Evolutionary conservation across 768 basidiomycete genomes (phyloP).

Genomic region (Stropharia rugosoannulata): DNA sequence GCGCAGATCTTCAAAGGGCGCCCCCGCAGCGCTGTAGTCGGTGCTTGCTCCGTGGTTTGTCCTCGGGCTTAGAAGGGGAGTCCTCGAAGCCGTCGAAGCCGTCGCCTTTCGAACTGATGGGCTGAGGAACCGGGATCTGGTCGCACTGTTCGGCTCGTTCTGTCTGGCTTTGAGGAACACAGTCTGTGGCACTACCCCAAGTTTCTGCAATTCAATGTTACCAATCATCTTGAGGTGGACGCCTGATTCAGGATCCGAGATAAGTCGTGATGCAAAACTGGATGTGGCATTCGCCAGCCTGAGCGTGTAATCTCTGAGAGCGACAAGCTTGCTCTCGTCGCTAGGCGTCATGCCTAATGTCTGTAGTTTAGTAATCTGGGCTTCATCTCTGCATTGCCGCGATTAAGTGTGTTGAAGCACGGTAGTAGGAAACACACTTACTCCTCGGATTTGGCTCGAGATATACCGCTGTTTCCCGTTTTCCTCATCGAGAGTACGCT

Average conservation of each 20-base stretch:
- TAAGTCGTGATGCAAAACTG: constrained; percentile 69
- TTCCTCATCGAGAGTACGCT: constrained; percentile 68
- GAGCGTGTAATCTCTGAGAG: constrained; percentile 85
- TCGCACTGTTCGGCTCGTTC: constrained; percentile 38
- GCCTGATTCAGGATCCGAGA: constrained; percentile 60
- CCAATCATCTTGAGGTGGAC: constrained; percentile 61
- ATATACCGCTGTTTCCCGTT: constrained; percentile 36
- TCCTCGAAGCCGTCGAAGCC: constrained; percentile 28
- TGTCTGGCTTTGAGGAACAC: constrained; percentile 75
- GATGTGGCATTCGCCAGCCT: constrained; percentile 80
- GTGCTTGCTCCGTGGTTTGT: constrained; percentile 46
- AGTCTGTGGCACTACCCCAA: constrained; percentile 88
- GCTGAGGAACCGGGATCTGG: constrained; percentile 34
- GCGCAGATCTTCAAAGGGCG: constrained; percentile 78
- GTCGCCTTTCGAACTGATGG: constrained; percentile 39
- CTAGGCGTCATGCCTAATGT: constrained; percentile 81
- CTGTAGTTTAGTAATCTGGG: constrained; percentile 72
- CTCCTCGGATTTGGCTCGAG: constrained; percentile 74
- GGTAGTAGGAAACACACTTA: constrained; percentile 31
- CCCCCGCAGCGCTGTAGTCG: constrained; percentile 45
- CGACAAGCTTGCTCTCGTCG: constrained; percentile 85
- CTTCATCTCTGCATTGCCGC: constrained; percentile 61
- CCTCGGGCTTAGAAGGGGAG: constrained; percentile 49
- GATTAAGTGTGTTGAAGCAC: not conserved
- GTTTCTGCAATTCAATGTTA: constrained; percentile 79